Evolutionary conservation across 768 basidiomycete genomes (phyloP), one percentile per base, ranked within the genome.

Genomic region (Rhizopogon salebrosus): DNA sequence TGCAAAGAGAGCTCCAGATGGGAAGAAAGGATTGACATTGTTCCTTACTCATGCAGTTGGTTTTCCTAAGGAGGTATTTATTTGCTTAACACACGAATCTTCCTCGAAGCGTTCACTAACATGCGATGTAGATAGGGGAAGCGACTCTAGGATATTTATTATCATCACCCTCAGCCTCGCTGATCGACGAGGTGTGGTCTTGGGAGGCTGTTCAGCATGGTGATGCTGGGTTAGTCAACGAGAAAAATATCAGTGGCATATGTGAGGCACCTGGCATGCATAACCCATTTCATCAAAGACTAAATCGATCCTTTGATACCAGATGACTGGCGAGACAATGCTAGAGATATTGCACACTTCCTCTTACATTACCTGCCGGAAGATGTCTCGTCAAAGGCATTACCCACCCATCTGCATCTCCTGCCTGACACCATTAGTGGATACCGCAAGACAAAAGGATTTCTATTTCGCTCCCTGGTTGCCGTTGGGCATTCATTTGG

Each of bases 201-300:
- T 85, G 89, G 76, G 94, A 95, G 58, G 79, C 88, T 5, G 78
- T 85, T 3, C 85, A 92, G 54, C 91, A 95, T 55, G 94, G 92
- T 1, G 93, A 95, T 54, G 77, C 90, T 18, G 85, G 78, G 0
- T 66, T 89, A 13, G 49, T 94, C 37, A 97, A 95, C 55, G 73
- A 62, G 0, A 67, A 69, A 0, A 71, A 70, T 14, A 72, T 87
- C 1, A 80, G 82, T 31, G 75, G 74, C 0, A 71, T 87, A 29
- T 84, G 88, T 85, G 65, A 59, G 82, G 72, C 38, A 8, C 49
- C 38, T 43, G 38, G 11, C 9, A 34, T 5, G 41, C 26, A 6
- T 16, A 7, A 13, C 14, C 36, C 9, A 6, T 26, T 14, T 8
- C 9, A 26, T 38, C 37, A 31, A 31, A 22, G 10, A 39, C 35